Evolutionary conservation across 2,329 filamentous ascomycete species (phyloP).

Genomic region (Apiospora sp.): DNA sequence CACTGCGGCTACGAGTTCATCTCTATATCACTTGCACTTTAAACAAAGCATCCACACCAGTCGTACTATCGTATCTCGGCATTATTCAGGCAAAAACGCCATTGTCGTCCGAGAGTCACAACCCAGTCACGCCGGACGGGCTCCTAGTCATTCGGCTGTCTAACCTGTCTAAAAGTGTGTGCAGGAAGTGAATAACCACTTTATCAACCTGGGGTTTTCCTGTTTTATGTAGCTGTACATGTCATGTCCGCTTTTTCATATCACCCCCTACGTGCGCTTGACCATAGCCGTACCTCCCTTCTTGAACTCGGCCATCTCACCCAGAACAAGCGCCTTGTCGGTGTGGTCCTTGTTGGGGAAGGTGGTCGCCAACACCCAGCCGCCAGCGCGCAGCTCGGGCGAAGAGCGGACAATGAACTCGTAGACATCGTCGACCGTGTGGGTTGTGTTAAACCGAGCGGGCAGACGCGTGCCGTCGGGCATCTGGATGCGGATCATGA

Average conservation of each 20-base stretch:
- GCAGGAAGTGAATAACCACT: neutral
- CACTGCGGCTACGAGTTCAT: neutral
- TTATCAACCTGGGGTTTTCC: neutral
- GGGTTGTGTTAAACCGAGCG: conserved; percentile 82
- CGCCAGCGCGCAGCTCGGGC: conserved; percentile 56
- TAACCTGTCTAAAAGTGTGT: conserved; percentile 5
- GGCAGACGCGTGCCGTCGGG: conserved; percentile 79
- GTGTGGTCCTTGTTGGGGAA: conserved; percentile 84
- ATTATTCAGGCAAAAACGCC: neutral
- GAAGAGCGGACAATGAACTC: conserved; percentile 74
- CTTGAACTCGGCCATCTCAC: conserved; percentile 71
- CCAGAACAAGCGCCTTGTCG: conserved; percentile 67
- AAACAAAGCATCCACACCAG: neutral
- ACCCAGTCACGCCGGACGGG: neutral
- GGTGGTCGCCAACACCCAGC: conserved; percentile 80
- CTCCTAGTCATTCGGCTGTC: neutral
- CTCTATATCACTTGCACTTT: neutral
- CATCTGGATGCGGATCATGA: conserved; percentile 79
- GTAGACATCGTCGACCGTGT: conserved; percentile 82
- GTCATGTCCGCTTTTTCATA: neutral
- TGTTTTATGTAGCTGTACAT: neutral
- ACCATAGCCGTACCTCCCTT: conserved; percentile 71
- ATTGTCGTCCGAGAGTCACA: neutral
- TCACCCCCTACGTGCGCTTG: conserved; percentile 51
- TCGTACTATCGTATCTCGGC: neutral